Evolutionary conservation across 805 yeast species (phyloP).

Genomic region (Wickerhamia fluorescens): DNA sequence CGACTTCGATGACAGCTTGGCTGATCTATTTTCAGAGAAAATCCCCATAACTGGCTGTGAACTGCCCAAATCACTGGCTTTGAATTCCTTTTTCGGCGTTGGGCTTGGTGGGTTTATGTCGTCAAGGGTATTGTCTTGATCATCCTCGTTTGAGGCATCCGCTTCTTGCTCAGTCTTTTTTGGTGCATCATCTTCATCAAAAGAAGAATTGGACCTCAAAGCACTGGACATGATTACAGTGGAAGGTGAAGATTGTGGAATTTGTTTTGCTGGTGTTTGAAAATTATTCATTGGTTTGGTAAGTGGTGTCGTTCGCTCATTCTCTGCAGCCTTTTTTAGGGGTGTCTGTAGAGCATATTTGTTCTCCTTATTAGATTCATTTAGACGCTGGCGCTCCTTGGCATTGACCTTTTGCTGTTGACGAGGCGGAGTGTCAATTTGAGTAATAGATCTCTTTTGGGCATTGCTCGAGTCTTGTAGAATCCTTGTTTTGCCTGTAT

Average conservation of each 20-base stretch:
- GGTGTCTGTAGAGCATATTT: slow-evolving; percentile 24
- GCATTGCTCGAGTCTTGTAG: slow-evolving; percentile 23
- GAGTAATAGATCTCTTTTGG: slow-evolving; percentile 28
- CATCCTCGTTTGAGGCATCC: slow-evolving; percentile 6
- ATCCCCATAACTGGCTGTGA: slow-evolving; percentile 32
- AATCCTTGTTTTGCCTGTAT: slow-evolving; percentile 12
- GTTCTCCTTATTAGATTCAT: slow-evolving; percentile 11
- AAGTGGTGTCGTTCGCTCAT: slow-evolving; percentile 8
- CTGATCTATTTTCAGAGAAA: no score
- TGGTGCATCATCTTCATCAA: neutral
- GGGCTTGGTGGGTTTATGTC: slow-evolving; percentile 22
- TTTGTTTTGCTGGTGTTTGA: slow-evolving; percentile 29
- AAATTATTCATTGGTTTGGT: slow-evolving; percentile 8
- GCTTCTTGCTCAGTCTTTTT: neutral
- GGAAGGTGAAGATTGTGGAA: slow-evolving; percentile 32
- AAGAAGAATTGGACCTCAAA: slow-evolving; percentile 7
- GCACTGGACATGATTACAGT: slow-evolving; percentile 35
- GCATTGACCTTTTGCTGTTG: slow-evolving; percentile 23
- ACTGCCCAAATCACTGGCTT: slow-evolving; percentile 8
- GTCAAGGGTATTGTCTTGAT: no score
- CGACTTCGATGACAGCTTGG: slow-evolving; percentile 4
- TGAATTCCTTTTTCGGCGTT: slow-evolving; percentile 32
- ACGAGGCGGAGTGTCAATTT: slow-evolving; percentile 32
- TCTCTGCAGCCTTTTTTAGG: slow-evolving; percentile 21
- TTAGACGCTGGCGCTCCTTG: slow-evolving; percentile 6